Percentiles rank a stretch among this genome's conserved stretches.
Conservation (phyloP, 768 basidiomycete genomes). For the Sarcodon aspratus region DNA sequence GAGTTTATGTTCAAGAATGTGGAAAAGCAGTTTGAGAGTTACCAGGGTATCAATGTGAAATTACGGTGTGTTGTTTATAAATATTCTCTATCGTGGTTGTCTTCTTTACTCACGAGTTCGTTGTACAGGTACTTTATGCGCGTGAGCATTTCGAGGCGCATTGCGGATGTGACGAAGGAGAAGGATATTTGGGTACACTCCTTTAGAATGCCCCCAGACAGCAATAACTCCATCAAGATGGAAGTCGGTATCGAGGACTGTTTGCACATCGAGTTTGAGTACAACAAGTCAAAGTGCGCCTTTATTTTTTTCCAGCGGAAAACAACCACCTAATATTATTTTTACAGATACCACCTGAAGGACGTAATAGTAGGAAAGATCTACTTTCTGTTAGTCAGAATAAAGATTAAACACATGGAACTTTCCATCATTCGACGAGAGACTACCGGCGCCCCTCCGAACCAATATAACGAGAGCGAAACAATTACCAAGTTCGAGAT, state of each 20-base stretch:
- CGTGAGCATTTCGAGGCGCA: constrained; percentile 80
- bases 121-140: constrained; percentile 76
- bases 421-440: constrained; percentile 95
- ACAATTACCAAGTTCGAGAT: constrained; percentile 99
- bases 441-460: constrained; percentile 95
- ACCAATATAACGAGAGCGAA: constrained; percentile 98
- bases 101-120: constrained; percentile 4
- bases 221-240: constrained; percentile 98
- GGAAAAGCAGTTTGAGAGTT: constrained; percentile 98
- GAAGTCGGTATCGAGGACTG: constrained; percentile 99
- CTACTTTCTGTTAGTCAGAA: constrained; percentile 95
- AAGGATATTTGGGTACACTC: constrained; percentile 97
- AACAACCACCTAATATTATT: not conserved
- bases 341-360: constrained; percentile 85
- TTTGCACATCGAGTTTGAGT: constrained; percentile 97
- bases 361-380: constrained; percentile 99
- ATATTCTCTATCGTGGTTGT: not conserved
- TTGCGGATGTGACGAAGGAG: constrained; percentile 91
- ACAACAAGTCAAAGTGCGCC: constrained; percentile 96
- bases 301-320: not conserved
- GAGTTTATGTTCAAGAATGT: constrained; percentile 99
- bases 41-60: constrained; percentile 97
- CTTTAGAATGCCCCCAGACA: constrained; percentile 97
- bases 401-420: constrained; percentile 99
- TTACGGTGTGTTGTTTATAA: constrained; percentile 49